Evolutionary conservation across 2,329 filamentous ascomycete genomes (phyloP), one percentile per base, ranked within the genome.

Genomic region (Neophaeococcomyces mojaviensis): DNA sequence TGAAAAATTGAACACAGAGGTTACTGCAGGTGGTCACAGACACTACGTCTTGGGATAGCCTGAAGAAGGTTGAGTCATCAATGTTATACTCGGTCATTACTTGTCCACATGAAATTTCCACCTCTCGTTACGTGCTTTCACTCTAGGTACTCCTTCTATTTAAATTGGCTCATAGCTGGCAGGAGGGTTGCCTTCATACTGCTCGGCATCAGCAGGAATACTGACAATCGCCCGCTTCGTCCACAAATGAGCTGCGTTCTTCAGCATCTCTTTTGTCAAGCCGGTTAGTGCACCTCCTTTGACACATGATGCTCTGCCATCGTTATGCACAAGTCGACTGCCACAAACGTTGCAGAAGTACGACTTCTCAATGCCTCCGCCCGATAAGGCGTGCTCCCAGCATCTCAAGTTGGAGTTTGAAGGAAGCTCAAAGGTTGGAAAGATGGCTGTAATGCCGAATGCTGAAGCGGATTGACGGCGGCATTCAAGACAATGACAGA

Each of bases 401-500:
- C 77, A 68, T 1, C 80, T 80, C 1, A 72, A 74, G 6, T 71
- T 61, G 1, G 78, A 82, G 15, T 30, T 32, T n/a, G 44, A 52
- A 0, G 79, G 77, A 20, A 85, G 64, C 10, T 68, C 60, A 49
- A 86, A 86, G 15, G 69, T 69, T 1, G 81, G 82, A 55, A 84
- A 86, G 50, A 84, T 83, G 54, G 82, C 82, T 30, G 79, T 81
- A 26, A 80, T 77, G 20, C 82, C 81, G 62, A 82, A 85, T 1
- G 82, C 80, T 6, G 79, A 81, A 44, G 77, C 44, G 6, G 79
- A 79, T 65, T 85, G 82, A 47, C 76, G 72, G 38, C 77, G 74
- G 61, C 82, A 86, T 59, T 81, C 74, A 44, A 69, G 64, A 62
- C 83, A 86, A 65, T 86, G 83, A 65, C 82, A 86, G 59, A 85